These are phyloP conservation scores for Debaryomycetaceae sp. DNA, from an alignment of 1,139 yeast genomes.

Conservation along the genomic window DNA sequence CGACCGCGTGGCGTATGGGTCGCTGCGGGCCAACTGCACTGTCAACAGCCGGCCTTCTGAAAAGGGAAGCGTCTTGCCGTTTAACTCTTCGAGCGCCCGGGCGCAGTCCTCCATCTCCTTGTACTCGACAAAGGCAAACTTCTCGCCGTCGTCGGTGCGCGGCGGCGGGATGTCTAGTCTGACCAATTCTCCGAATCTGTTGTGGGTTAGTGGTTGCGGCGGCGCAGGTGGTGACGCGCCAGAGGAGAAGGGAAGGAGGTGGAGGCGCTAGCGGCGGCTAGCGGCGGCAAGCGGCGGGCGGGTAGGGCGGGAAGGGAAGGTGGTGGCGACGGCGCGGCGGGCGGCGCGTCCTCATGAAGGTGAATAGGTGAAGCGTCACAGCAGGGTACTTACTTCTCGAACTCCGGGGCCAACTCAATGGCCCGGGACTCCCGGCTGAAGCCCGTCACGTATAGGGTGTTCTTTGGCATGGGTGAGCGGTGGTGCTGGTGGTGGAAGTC, in stretches of 20 bases:
- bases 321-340: too few species aligned
- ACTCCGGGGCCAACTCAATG: constrained; percentile 62
- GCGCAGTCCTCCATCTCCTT: constrained; percentile 58
- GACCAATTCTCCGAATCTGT: constrained; percentile 57
- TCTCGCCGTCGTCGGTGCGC: constrained; percentile 56
- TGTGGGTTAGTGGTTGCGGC: constrained; percentile 15
- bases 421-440: constrained; percentile 59
- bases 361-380: constrained; percentile 7
- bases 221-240: too few species aligned
- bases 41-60: constrained; percentile 35
- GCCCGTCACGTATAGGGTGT: constrained; percentile 61
- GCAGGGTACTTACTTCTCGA: constrained; percentile 54
- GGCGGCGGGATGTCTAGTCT: constrained; percentile 73
- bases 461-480: constrained; percentile 48
- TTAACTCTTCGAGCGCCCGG: constrained; percentile 48
- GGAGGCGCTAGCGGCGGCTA: constrained; percentile 1
- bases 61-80: constrained; percentile 41
- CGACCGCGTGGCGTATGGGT: constrained; percentile 44
- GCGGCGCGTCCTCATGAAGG: too few species aligned
- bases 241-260: constrained; percentile 9
- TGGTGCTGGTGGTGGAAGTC: too few species aligned
- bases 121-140: constrained; percentile 72
- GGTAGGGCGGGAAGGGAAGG: constrained; percentile 11
- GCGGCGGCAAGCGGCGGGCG: not conserved
- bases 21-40: constrained; percentile 59